These are phyloP conservation scores for Plantago major DNA, from an alignment of 257 asterid species.

Conservation along the genomic window DNA sequence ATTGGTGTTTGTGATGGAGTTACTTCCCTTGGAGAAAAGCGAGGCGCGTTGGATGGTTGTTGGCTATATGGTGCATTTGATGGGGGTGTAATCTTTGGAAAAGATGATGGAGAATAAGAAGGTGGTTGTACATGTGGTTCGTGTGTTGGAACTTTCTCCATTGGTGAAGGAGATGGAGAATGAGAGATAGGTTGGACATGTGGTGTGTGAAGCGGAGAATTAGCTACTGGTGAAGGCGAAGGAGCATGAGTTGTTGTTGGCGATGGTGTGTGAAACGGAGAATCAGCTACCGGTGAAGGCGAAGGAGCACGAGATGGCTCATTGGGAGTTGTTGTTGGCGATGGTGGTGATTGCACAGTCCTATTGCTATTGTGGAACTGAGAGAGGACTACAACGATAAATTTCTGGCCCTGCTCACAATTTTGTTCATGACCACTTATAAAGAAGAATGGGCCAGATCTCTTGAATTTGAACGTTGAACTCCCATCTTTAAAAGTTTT, in stretches of 20 bases:
- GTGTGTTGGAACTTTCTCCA: background rate
- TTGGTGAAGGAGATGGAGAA: constrained; percentile 5
- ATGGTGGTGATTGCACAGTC: background rate
- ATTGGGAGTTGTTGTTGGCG: constrained; percentile 6
- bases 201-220: background rate
- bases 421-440: constrained; percentile 49
- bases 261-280: constrained; percentile 8
- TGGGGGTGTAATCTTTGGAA: constrained; percentile 2
- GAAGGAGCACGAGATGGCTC: constrained; percentile 5
- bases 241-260: constrained; percentile 1
- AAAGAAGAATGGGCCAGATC: constrained; percentile 45
- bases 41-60: background rate
- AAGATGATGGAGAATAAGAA: constrained; percentile 5
- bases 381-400: constrained; percentile 28
- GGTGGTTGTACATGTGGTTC: constrained; percentile 6
- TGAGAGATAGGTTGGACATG: background rate
- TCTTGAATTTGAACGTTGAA: constrained; percentile 29
- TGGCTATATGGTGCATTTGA: constrained; percentile 1
- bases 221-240: constrained; percentile 4
- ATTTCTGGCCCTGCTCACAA: constrained; percentile 48
- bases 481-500: constrained; percentile 26
- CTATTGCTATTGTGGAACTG: constrained; percentile 12
- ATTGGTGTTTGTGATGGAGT: background rate
- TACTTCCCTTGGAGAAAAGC: background rate
- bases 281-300: background rate